phyloP scores from a whole-genome alignment of 2,329 filamentous ascomycete genomes.

The Fusarium tricinctum region DNA sequence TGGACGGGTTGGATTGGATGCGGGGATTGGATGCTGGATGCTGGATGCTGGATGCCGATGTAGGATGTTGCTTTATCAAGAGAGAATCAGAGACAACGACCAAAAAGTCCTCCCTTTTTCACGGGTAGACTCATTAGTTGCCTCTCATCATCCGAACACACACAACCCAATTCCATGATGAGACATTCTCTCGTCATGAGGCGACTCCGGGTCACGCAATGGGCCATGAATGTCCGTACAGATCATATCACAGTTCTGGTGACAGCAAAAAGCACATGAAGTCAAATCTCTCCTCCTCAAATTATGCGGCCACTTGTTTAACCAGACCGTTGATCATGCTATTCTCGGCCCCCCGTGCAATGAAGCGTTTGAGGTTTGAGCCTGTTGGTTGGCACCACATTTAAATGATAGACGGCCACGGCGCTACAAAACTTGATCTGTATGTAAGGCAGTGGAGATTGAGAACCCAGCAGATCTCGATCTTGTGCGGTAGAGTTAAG shows the following conservation, averaged over 20 bases:
- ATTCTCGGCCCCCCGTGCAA: slow-evolving; percentile 9
- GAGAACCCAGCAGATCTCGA: slow-evolving; percentile 35
- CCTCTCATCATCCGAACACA: slow-evolving; percentile 1
- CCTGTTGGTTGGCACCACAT: slow-evolving; percentile 1
- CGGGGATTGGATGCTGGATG: slow-evolving; percentile 19
- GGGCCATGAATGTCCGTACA: slow-evolving; percentile 2
- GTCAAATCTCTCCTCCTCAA: slow-evolving; percentile 9
- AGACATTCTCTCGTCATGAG: slow-evolving; percentile 29
- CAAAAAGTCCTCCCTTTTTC: slow-evolving; percentile 6
- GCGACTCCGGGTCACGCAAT: slow-evolving; percentile 24
- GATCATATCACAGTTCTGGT: not conserved
- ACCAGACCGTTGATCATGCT: slow-evolving; percentile 30
- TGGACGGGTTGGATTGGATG: slow-evolving; percentile 11
- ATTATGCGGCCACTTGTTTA: slow-evolving; percentile 26
- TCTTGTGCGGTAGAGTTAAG: slow-evolving; percentile 25
- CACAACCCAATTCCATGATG: slow-evolving; percentile 12
- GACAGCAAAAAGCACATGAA: not conserved
- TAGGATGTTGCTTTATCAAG: not conserved
- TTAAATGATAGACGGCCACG: slow-evolving; percentile 14
- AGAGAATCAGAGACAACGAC: slow-evolving; percentile 2
- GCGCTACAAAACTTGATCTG: slow-evolving; percentile 21
- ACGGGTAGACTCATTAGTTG: too few relatives aligned
- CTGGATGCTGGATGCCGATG: too few relatives aligned
- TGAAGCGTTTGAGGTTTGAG: slow-evolving; percentile 8
- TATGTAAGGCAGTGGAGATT: slow-evolving; percentile 33